Evolutionary conservation across 2,329 filamentous ascomycete species (phyloP), one percentile per base, ranked within the genome.

Genomic region (Chrysosphaeria jannelii): DNA sequence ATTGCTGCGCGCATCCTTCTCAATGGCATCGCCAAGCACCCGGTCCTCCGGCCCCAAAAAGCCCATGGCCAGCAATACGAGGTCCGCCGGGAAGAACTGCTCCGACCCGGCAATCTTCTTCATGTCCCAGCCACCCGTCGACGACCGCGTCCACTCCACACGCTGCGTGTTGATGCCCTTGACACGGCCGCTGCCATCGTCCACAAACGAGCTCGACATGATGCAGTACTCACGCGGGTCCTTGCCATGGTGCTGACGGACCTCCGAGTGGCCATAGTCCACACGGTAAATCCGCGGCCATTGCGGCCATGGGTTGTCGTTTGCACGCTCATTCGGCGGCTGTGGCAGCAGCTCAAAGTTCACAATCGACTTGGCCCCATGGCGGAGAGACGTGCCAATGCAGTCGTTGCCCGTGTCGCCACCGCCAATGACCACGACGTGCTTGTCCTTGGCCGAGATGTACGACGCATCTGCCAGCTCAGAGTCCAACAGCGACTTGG

Each of bases 351-450:
- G 56, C 52, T 93, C 81, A 35, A 93, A 91, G 60, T 93, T 91
- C 48, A 72, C 72, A 31, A 93, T 75, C 1, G 75, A 89, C 49
- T 88, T 90, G 41, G 81, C 81, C 29, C 81, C 81, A 40, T 91
- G 81, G 25, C 81, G 78, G 29, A 90, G 71, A 8, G 79, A 90
- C 14, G 81, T 93, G 47, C 81, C 81, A 39, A 93, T 91, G 45
- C 81, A 91, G 46, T 91, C 81, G 40, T 93, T 93, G 41, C 81
- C 81, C 30, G 81, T 93, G 43, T 93, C 81, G 57, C 81, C 81
- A 50, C 81, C 81, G 40, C 81, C 81, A 45, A 93, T 91, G 39
- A 93, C 81, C 30, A 93, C 63, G 27, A 93, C 81, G 41, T 91
- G 55, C 60, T 91, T 91, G 49, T 65, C 78, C 51, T 89, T 90